A percentile compares a stretch with the other conserved stretches of the same genome.
These are phyloP conservation scores for Orbilia oligospora DNA, from an alignment of 2,329 filamentous ascomycete genomes.

Conservation along the genomic window DNA sequence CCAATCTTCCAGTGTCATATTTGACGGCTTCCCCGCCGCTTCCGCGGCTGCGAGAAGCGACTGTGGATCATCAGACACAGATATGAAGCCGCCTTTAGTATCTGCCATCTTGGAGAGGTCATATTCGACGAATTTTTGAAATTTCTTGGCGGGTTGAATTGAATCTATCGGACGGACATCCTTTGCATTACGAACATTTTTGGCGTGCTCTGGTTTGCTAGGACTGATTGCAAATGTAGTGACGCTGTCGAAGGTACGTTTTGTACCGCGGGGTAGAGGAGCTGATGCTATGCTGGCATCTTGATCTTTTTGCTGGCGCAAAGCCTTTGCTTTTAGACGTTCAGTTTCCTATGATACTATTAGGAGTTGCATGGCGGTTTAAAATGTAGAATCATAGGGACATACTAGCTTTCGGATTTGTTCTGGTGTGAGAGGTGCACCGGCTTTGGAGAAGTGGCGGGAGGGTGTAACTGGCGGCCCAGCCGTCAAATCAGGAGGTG, in stretches of 20 bases:
- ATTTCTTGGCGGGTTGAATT: slow-evolving; percentile 85
- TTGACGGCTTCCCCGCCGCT: slow-evolving; percentile 79
- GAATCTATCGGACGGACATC: slow-evolving; percentile 65
- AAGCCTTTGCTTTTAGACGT: slow-evolving; percentile 87
- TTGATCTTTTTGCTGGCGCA: slow-evolving; percentile 78
- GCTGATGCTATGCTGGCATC: slow-evolving; percentile 72
- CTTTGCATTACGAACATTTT: slow-evolving; percentile 55
- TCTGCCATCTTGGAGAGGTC: slow-evolving; percentile 98
- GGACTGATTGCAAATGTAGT: slow-evolving; percentile 74
- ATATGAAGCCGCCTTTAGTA: slow-evolving; percentile 95
- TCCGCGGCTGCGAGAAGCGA: slow-evolving; percentile 75
- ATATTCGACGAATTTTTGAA: slow-evolving; percentile 95
- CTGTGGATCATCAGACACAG: slow-evolving; percentile 89
- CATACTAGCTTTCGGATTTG: slow-evolving; percentile 55
- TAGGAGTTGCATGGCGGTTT: not conserved
- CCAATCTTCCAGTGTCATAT: slow-evolving; percentile 94
- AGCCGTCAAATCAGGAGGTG: slow-evolving; percentile 42
- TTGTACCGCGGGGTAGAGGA: slow-evolving; percentile 75
- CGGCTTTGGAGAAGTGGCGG: slow-evolving; percentile 43
- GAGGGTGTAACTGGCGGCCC: slow-evolving; percentile 48
- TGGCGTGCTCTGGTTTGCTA: slow-evolving; percentile 64
- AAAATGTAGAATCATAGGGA: not conserved
- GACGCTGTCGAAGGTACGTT: slow-evolving; percentile 79
- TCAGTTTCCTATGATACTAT: slow-evolving; percentile 79
- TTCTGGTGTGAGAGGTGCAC: slow-evolving; percentile 48